A percentile compares a stretch with the other conserved stretches of the same genome.
These are phyloP conservation scores for Leishmania turanica DNA, from an alignment of 208 protist species.

Conservation along the genomic window DNA sequence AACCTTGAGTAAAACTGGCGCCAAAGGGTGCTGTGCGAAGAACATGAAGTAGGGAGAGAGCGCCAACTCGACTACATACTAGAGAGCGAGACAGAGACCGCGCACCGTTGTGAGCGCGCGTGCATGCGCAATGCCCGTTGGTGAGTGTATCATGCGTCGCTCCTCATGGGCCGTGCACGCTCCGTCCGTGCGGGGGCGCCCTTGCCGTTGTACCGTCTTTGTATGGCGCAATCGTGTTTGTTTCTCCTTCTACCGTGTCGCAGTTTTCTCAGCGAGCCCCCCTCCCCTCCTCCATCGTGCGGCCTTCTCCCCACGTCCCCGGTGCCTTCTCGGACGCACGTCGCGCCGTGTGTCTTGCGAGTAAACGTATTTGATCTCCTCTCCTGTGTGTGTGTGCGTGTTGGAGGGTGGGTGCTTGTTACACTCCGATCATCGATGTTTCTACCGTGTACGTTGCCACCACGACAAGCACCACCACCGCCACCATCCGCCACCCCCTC, in stretches of 20 bases:
- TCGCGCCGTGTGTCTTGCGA: background rate
- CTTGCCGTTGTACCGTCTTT: background rate
- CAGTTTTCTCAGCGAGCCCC: background rate
- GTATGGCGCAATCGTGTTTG: background rate
- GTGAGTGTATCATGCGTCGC: background rate
- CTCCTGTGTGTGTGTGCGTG: too few relatives aligned
- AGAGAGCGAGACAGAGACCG: background rate
- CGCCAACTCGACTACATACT: background rate
- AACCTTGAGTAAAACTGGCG: conserved; percentile 16
- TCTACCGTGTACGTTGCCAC: too few relatives aligned
- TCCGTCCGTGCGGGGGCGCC: background rate
- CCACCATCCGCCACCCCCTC: too few relatives aligned
- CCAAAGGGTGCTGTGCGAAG: background rate
- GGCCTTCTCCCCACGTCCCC: background rate
- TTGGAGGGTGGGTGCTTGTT: too few relatives aligned
- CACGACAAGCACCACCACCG: too few relatives aligned
- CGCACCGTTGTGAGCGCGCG: background rate
- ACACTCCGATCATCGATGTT: too few relatives aligned
- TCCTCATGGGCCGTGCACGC: background rate
- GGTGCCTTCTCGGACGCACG: background rate
- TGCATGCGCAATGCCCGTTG: background rate
- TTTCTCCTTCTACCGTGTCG: background rate
- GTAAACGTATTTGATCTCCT: background rate
- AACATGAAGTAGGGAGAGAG: background rate
- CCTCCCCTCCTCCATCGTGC: background rate